Evolutionary conservation across 2,329 filamentous ascomycete genomes (phyloP).

Genomic region (Herpotrichia juniperi): DNA sequence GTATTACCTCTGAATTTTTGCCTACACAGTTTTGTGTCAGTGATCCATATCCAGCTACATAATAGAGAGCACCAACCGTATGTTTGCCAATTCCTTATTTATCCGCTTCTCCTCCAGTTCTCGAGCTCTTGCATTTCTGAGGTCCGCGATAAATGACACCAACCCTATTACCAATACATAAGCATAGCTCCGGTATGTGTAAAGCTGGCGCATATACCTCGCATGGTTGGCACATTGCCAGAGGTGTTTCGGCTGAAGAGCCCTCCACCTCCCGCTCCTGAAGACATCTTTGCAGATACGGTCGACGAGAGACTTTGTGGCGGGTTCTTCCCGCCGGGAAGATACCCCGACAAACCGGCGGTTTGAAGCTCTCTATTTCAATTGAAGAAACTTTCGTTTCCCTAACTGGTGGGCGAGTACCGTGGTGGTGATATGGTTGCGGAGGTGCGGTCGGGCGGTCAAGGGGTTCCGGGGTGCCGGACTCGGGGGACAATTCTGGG

Average conservation of each 20-base stretch:
- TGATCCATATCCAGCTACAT: constrained; percentile 11
- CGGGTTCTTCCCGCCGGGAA: constrained; percentile 40
- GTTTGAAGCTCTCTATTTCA: constrained; percentile 7
- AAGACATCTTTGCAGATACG: constrained; percentile 42
- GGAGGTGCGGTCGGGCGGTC: constrained; percentile 19
- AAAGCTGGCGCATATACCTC: constrained; percentile 31
- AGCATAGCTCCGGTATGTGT: constrained; percentile 12
- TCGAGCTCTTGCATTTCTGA: constrained; percentile 91
- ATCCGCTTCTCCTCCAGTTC: constrained; percentile 99
- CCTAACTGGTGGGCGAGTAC: constrained; percentile 15
- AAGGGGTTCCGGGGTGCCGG: constrained; percentile 26
- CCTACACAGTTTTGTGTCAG: constrained; percentile 50
- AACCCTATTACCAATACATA: constrained; percentile 62
- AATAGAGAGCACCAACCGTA: constrained; percentile 63
- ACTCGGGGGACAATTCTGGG: constrained; percentile 22
- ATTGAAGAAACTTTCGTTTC: not conserved
- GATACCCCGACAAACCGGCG: constrained; percentile 35
- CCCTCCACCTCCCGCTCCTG: constrained; percentile 43
- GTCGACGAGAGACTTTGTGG: constrained; percentile 32
- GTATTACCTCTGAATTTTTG: constrained; percentile 87
- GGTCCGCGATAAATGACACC: constrained; percentile 97
- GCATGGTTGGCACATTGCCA: constrained; percentile 50
- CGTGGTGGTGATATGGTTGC: constrained; percentile 18
- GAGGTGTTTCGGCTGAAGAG: constrained; percentile 50
- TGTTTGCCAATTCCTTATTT: constrained; percentile 99